Conservation (phyloP, 345 rosid species). For the Erodium maritimum region DNA sequence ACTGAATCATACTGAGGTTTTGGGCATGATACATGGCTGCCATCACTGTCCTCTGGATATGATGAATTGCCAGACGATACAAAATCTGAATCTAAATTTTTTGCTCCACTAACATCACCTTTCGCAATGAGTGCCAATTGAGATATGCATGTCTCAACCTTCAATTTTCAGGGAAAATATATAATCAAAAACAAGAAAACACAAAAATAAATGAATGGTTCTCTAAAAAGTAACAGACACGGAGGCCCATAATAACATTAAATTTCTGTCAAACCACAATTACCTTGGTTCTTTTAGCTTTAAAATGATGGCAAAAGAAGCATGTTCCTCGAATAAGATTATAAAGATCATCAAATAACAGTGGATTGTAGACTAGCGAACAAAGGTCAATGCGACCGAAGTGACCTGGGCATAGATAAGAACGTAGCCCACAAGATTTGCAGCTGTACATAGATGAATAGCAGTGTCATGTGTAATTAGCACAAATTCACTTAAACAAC, state of each 20-base stretch:
- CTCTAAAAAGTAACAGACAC: not conserved
- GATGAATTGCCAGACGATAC: slow-evolving; percentile 11
- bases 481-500: too few relatives aligned
- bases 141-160: slow-evolving; percentile 51
- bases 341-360: slow-evolving; percentile 53
- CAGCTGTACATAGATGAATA: slow-evolving; percentile 49
- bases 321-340: slow-evolving; percentile 54
- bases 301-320: slow-evolving; percentile 55
- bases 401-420: slow-evolving; percentile 69
- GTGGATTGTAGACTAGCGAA: slow-evolving; percentile 59
- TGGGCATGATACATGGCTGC: slow-evolving; percentile 29
- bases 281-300: slow-evolving; percentile 30
- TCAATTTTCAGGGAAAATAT: slow-evolving; percentile 1
- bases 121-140: slow-evolving; percentile 61
- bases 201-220: slow-evolving; percentile 5
- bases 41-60: slow-evolving; percentile 28
- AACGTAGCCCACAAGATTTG: slow-evolving; percentile 52
- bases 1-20: slow-evolving; percentile 17
- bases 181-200: not conserved
- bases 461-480: not conserved
- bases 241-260: not conserved
- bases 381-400: slow-evolving; percentile 83
- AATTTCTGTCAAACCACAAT: slow-evolving; percentile 3
- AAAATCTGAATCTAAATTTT: slow-evolving; percentile 29
- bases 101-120: slow-evolving; percentile 70